phyloP scores from a whole-genome alignment of 495 filamentous ascomycete genomes.

The Aspergillus haitiensis region DNA sequence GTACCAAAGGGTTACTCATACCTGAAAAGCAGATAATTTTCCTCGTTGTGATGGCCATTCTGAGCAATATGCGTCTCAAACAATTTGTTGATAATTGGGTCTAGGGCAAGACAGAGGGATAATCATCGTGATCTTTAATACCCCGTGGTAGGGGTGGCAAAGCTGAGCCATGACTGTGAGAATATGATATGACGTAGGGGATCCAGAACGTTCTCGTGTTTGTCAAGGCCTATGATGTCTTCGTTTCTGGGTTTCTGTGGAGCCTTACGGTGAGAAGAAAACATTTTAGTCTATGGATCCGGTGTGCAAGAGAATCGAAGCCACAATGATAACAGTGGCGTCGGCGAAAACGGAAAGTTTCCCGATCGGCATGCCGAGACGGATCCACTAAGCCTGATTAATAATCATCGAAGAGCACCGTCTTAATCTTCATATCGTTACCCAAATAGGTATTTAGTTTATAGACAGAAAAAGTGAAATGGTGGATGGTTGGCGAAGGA shows the following conservation, averaged over 20 bases:
- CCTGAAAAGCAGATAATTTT: conserved; percentile 27
- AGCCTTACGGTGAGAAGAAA: neutral
- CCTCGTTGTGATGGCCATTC: conserved; percentile 16
- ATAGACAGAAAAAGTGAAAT: too few species aligned
- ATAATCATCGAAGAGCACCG: too few species aligned
- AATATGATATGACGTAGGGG: neutral
- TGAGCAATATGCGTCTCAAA: neutral
- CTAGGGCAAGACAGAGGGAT: neutral
- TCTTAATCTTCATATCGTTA: too few species aligned
- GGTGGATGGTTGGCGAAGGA: too few species aligned
- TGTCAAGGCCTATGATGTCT: neutral
- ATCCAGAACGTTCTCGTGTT: neutral
- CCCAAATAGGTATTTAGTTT: too few species aligned
- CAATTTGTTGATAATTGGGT: neutral
- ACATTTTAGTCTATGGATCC: neutral
- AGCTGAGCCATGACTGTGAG: neutral
- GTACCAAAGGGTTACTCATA: neutral
- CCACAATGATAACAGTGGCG: too few species aligned
- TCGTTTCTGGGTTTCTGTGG: neutral
- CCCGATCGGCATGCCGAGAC: too few species aligned
- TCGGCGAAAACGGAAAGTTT: too few species aligned
- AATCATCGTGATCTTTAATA: neutral
- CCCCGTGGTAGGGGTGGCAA: neutral
- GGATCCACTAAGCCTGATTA: too few species aligned
- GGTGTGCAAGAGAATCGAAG: neutral